These are phyloP conservation scores for Salvia splendens DNA, from an alignment of 257 asterid genomes.

Conservation along the genomic window DNA sequence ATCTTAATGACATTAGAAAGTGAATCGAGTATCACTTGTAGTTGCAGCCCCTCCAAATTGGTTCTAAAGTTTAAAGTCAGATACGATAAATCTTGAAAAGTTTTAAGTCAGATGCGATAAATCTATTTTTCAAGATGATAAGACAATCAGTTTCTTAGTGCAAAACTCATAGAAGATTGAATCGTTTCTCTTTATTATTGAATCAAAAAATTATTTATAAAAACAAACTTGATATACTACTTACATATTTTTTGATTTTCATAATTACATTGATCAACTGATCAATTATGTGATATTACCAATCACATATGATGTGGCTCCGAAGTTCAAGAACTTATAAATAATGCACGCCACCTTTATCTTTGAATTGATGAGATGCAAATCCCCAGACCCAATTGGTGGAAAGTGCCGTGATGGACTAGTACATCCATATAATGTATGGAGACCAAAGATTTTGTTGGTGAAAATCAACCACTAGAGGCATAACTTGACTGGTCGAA, in stretches of 20 bases:
- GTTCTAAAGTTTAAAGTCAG: slow-evolving; percentile 54
- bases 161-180: slow-evolving; percentile 58
- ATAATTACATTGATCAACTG: slow-evolving; percentile 52
- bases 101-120: slow-evolving; percentile 57
- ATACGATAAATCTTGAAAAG: slow-evolving; percentile 60
- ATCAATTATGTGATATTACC: slow-evolving; percentile 63
- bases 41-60: slow-evolving; percentile 63
- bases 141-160: slow-evolving; percentile 55
- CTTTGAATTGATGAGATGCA: slow-evolving; percentile 46
- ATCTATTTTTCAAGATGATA: slow-evolving; percentile 59
- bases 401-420: slow-evolving; percentile 59
- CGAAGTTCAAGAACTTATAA: slow-evolving; percentile 57
- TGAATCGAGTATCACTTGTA: slow-evolving; percentile 55
- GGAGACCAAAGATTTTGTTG: slow-evolving; percentile 40
- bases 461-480: slow-evolving; percentile 33
- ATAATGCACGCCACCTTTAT: slow-evolving; percentile 45
- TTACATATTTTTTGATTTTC: slow-evolving; percentile 55
- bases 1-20: slow-evolving; percentile 62
- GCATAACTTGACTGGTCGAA: slow-evolving; percentile 44
- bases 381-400: slow-evolving; percentile 63
- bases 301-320: slow-evolving; percentile 51
- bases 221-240: slow-evolving; percentile 20
- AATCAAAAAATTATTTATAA: neutral
- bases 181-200: slow-evolving; percentile 53
- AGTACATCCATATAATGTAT: slow-evolving; percentile 53